A percentile compares a stretch with the other conserved stretches of the same genome.
Evolutionary conservation across 345 rosid genomes (phyloP).

Genomic region (Melaleuca alternifolia): DNA sequence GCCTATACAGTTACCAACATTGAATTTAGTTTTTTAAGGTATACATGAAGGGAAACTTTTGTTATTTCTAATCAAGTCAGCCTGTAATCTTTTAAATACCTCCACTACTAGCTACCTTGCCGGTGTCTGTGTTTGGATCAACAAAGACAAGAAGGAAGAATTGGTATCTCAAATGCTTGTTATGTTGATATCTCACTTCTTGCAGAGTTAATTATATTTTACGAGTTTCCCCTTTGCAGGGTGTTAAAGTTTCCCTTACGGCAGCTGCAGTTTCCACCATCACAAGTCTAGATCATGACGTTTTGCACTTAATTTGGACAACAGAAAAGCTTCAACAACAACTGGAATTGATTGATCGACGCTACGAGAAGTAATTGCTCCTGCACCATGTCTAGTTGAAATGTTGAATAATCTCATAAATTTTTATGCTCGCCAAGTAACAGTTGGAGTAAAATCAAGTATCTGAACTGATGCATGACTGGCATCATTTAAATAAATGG

Average conservation of each 20-base stretch:
- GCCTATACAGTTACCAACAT: neutral
- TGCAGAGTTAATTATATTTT: neutral
- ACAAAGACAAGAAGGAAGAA: neutral
- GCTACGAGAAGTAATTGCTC: conserved; percentile 45
- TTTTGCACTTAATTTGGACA: conserved; percentile 70
- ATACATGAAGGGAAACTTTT: neutral
- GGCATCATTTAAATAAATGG: neutral
- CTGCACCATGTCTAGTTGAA: neutral
- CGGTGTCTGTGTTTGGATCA: neutral
- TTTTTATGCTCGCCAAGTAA: neutral
- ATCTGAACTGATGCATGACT: neutral
- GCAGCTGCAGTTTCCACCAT: conserved; percentile 32
- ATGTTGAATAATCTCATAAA: neutral
- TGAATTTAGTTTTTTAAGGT: neutral
- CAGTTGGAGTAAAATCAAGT: neutral
- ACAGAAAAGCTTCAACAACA: conserved; percentile 81
- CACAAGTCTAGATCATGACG: conserved; percentile 59
- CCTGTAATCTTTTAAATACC: neutral
- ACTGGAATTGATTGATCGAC: conserved; percentile 56
- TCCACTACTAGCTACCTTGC: neutral
- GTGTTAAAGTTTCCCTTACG: conserved; percentile 68
- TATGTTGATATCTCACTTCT: neutral
- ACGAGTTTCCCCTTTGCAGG: conserved; percentile 29
- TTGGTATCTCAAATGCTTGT: neutral
- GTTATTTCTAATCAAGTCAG: neutral